Conservation (phyloP, 306 rosid genomes). For the Carpinus viminea region DNA sequence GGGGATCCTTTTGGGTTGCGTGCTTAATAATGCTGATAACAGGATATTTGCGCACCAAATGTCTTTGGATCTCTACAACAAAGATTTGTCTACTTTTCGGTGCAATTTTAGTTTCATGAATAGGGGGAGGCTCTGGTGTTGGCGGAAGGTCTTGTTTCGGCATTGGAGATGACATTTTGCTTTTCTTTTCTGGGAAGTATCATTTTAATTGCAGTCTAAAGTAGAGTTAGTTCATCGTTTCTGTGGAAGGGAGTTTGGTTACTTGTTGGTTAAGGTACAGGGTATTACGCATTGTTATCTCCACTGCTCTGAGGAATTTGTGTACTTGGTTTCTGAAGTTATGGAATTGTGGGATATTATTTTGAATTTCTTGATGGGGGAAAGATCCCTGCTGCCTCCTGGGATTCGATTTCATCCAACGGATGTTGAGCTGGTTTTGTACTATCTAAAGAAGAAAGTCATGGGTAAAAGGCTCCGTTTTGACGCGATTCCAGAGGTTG, state of each 20-base stretch:
- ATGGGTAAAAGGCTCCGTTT: slow-evolving; percentile 30
- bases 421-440: slow-evolving; percentile 54
- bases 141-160: slow-evolving; percentile 45
- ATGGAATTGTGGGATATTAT: neutral
- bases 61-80: slow-evolving; percentile 45
- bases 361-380: slow-evolving; percentile 31
- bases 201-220: neutral
- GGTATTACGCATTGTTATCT: neutral
- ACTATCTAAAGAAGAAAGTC: slow-evolving; percentile 63
- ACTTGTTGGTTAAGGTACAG: neutral
- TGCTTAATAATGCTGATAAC: slow-evolving; percentile 24
- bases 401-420: slow-evolving; percentile 80
- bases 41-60: slow-evolving; percentile 41
- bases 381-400: slow-evolving; percentile 31
- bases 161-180: slow-evolving; percentile 51
- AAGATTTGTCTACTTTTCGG: slow-evolving; percentile 18
- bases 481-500: slow-evolving; percentile 54
- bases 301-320: slow-evolving; percentile 14
- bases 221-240: neutral
- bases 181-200: neutral
- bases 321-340: neutral
- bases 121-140: slow-evolving; percentile 47
- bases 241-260: neutral
- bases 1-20: no score
- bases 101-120: slow-evolving; percentile 37